These are phyloP conservation scores for Apiospora hydei DNA, from an alignment of 2,329 filamentous ascomycete species.

Conservation along the genomic window DNA sequence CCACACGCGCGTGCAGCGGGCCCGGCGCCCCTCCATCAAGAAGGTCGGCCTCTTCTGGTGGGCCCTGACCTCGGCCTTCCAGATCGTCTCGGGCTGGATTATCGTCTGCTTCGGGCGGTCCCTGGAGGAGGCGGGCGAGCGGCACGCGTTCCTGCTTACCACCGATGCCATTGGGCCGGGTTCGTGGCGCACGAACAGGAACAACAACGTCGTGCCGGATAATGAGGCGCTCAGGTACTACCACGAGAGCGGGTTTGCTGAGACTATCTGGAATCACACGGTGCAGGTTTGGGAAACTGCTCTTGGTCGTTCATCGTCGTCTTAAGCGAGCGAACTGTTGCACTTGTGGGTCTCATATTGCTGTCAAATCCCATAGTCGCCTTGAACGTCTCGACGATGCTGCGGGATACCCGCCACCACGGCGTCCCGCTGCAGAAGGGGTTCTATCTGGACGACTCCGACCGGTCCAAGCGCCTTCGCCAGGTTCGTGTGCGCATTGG, in stretches of 20 bases:
- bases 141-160: background rate
- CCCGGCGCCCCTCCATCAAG: slow-evolving; percentile 13
- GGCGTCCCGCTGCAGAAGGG: too few relatives aligned
- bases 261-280: background rate
- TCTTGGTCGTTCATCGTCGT: background rate
- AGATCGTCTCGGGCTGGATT: slow-evolving; percentile 29
- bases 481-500: too few relatives aligned
- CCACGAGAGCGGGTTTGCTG: background rate
- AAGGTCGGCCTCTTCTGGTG: slow-evolving; percentile 20
- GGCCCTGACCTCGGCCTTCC: slow-evolving; percentile 27
- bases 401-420: too few relatives aligned
- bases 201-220: background rate
- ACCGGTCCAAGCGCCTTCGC: too few relatives aligned
- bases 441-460: too few relatives aligned
- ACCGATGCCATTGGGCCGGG: background rate
- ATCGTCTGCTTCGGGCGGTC: slow-evolving; percentile 34
- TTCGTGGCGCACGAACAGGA: background rate
- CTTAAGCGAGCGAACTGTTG: too few relatives aligned
- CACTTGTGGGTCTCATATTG: too few relatives aligned
- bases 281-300: background rate
- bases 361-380: too few relatives aligned
- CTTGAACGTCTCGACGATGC: too few relatives aligned
- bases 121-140: background rate
- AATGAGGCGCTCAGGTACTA: background rate
- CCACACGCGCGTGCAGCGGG: background rate